Base-by-base conservation (phyloP, 257 asterid species). In the Parsonsia alboflavescens region DNA sequence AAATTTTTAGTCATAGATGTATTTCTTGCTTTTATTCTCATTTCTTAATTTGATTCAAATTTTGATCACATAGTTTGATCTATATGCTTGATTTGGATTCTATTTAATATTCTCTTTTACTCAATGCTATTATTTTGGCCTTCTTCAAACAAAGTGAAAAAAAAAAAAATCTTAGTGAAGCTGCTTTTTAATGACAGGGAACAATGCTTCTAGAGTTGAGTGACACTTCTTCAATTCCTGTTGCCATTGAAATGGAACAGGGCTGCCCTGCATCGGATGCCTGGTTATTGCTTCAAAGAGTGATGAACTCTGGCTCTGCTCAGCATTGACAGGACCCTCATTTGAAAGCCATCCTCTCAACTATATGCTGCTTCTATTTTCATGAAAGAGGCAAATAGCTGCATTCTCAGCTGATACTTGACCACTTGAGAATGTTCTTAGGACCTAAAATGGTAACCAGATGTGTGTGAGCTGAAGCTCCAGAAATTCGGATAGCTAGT, bases 251-350 rank as follows among this genome's bases (percentile, higher is more conserved):
- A 81, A 90, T 95, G 96, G 78, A 84, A 15, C 89, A 89, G 79
- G 99, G 98, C 0, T 92, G 91, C 74, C 67, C 86, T 61, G 85
- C 88, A 59, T 84, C 97, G 52, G 96, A 92, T 83, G 92, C 96
- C 7, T 77, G 82, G 84, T 81, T 85, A 83, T 93, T 95, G 71
- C 89, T 92, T 73, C 73, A 76, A 74, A 86, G 99, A 80, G 84
- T 92, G 12, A 79, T 80, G 45, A 73, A 89, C 53, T 70, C 68
- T 61, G 33, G 22, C 79, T 77, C 84, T 75, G 73, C 77, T 36
- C 86, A 64, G 69, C 71, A 26, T 59, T 79, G 8, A 21, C 80
- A 78, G 63, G 54, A 24, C 36, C 76, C 80, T 13, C 77, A 36
- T 64, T 44, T 61, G 74, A 81, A 82, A 75, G 85, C 82, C 49